Conservation (phyloP, 2,329 filamentous ascomycete genomes). For the Aureobasidium uvarum region DNA sequence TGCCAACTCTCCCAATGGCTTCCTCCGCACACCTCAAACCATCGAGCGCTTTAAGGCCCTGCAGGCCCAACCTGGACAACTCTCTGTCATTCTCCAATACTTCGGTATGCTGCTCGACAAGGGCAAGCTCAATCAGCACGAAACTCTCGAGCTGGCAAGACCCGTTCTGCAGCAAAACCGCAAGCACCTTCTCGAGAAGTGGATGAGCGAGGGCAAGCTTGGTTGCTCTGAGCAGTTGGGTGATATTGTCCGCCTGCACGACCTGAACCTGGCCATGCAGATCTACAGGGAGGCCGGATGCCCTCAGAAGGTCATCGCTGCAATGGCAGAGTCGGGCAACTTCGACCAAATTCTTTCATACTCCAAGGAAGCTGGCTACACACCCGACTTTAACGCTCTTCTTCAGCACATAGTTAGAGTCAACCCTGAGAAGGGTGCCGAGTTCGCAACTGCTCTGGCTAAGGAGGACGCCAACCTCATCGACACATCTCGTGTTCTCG, state of each 20-base stretch:
- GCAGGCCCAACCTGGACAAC: slow-evolving; percentile 75
- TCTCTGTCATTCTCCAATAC: slow-evolving; percentile 94
- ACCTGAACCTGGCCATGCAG: slow-evolving; percentile 78
- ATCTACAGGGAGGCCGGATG: slow-evolving; percentile 92
- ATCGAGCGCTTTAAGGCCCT: slow-evolving; percentile 94
- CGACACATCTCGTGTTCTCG: slow-evolving; percentile 90
- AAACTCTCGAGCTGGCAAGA: slow-evolving; percentile 89
- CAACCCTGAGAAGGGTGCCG: slow-evolving; percentile 89
- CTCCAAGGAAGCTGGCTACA: slow-evolving; percentile 77
- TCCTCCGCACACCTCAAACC: slow-evolving; percentile 89
- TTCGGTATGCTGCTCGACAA: slow-evolving; percentile 97
- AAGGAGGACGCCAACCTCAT: slow-evolving; percentile 86
- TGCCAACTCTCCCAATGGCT: slow-evolving; percentile 92
- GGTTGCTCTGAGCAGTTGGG: slow-evolving; percentile 95
- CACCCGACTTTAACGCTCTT: slow-evolving; percentile 90
- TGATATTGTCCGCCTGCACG: slow-evolving; percentile 87
- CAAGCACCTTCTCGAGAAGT: slow-evolving; percentile 96
- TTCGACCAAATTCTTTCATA: slow-evolving; percentile 97
- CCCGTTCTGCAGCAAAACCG: slow-evolving; percentile 91
- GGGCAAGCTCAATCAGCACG: slow-evolving; percentile 85
- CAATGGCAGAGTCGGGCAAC: slow-evolving; percentile 91
- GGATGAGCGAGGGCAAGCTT: slow-evolving; percentile 94
- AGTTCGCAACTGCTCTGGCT: slow-evolving; percentile 89
- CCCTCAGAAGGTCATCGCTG: slow-evolving; percentile 90
- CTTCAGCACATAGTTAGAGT: slow-evolving; percentile 89